phyloP scores from a whole-genome alignment of 2,329 filamentous ascomycete species.

The Verticillium zaregamsianum region DNA sequence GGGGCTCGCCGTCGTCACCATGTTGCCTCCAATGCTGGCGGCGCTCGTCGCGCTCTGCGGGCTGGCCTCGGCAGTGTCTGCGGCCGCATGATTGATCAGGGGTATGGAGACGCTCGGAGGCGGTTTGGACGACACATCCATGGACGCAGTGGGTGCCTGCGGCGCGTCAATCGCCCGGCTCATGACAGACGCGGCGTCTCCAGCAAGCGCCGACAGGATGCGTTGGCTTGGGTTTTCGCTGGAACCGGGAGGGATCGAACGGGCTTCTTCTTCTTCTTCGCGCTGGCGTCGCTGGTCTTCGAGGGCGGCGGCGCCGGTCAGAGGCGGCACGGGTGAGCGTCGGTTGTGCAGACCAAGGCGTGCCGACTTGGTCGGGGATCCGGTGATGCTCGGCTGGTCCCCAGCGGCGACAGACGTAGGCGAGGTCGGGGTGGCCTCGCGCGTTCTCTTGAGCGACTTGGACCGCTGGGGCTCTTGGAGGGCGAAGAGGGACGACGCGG shows the following conservation, averaged over 20 bases:
- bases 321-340: conserved; percentile 36
- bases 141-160: conserved; percentile 38
- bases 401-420: conserved; percentile 3
- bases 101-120: conserved; percentile 18
- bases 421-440: conserved; percentile 37
- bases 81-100: conserved; percentile 23
- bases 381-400: conserved; percentile 16
- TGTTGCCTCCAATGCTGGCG: conserved; percentile 35
- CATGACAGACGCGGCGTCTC: conserved; percentile 46
- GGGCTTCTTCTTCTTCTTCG: conserved; percentile 35
- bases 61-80: conserved; percentile 37
- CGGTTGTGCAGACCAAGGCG: conserved; percentile 40
- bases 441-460: conserved; percentile 37
- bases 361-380: conserved; percentile 52
- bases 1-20: conserved; percentile 48
- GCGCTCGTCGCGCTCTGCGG: conserved; percentile 36
- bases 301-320: conserved; percentile 50
- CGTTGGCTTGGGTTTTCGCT: conserved; percentile 52
- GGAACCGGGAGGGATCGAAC: conserved; percentile 35
- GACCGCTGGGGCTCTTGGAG: conserved; percentile 17
- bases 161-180: conserved; percentile 53
- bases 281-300: conserved; percentile 48
- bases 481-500: not conserved
- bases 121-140: conserved; percentile 34
- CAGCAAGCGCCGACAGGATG: conserved; percentile 50